Base-by-base conservation (phyloP, 192 early-diverging fungal species). In the Dimargaris cristalligena region DNA sequence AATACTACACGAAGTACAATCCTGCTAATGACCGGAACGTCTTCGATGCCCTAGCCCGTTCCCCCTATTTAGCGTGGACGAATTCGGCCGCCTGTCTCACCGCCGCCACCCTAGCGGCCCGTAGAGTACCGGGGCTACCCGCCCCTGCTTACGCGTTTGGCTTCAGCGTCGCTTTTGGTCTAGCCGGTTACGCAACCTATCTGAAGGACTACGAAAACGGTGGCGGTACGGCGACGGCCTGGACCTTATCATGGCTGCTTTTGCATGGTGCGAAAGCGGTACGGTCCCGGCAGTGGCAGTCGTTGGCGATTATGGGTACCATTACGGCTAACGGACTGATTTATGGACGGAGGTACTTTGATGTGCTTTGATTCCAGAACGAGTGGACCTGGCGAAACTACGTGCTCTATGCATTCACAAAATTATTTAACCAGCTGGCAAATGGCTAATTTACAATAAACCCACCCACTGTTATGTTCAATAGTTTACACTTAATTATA, bases 1-100 rank as follows among this genome's bases (percentile, higher is more conserved):
- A n/a, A n/a, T 34, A 56, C 54, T 56, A 56, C 54, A 34, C 2
- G 9, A 29, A 34, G 34, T 56, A 33, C 32, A 34, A 34, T 34
- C 54, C 54, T 0, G 34, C 31, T 23, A 29, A 34, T 34, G 54
- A 56, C 29, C 54, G 30, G 31, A 34, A 29, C 31, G 16, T 34
- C 2, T 33, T 56, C 31, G 54, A 56, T 56, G 9, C 16, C 2
- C 34, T 10, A 33, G 54, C 54, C 18, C 54, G 54, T 28, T 56
- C 54, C 0, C 54, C 54, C 20, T 56, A 33, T 14, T 23, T 33
- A 16, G 16, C 54, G 11, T 34, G 26, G 30, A 23, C 26, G 31
- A 56, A 56, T 23, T 20, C 54, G 34, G 20, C 29, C 20, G 16
- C 13, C 26, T 56, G 54, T 34, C 34, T 56, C 16, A 34, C 54